Evolutionary conservation across 2,329 filamentous ascomycete species (phyloP), one percentile per base, ranked within the genome.

Genomic region (Fusarium redolens): DNA sequence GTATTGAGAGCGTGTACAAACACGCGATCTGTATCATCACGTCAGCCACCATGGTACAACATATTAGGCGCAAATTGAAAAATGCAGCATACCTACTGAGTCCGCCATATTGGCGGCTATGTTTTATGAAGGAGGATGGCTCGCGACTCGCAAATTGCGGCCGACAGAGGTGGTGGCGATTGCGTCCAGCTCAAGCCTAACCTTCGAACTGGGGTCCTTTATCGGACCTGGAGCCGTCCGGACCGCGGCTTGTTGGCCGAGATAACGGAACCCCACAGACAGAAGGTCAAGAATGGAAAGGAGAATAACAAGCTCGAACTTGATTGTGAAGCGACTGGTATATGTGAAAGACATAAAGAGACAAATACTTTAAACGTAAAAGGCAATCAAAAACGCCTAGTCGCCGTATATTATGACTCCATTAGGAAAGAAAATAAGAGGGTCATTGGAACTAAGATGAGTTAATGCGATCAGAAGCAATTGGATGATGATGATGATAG

Each of bases 1-100:
- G 96, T 98, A 85, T 97, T 98, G 83, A 99, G 92, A 74, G 96
- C 96, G 90, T 99, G 96, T 82, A 97, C 96, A 83, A 99, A 99
- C 80, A 99, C 96, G 84, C 96, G 93, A 86, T 99, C 96, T 98
- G 77, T 43, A 60, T 41, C 41, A 66, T 61, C 71, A 74, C 48
- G 65, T 74, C 71, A 74, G 68, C 71, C 50, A 72, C 56, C 41
- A 62, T 50, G 41, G 17, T 50, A 50, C 43, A 43, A 59, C 47
- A 57, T 41, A 13, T 33, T 28, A 28, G 47, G 22, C 17, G 31
- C n/a, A 40, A 56, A 38, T 28, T 52, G 50, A 28, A 40, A 9
- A 25, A 33, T 41, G 48, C 12, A 28, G 75, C 78, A 55, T 76
- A 79, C 78, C 79, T 55, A 81, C 77, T 56, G 77, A 78, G 48